phyloP scores from a whole-genome alignment of 495 filamentous ascomycete genomes.

The Talaromyces wortmannii region DNA sequence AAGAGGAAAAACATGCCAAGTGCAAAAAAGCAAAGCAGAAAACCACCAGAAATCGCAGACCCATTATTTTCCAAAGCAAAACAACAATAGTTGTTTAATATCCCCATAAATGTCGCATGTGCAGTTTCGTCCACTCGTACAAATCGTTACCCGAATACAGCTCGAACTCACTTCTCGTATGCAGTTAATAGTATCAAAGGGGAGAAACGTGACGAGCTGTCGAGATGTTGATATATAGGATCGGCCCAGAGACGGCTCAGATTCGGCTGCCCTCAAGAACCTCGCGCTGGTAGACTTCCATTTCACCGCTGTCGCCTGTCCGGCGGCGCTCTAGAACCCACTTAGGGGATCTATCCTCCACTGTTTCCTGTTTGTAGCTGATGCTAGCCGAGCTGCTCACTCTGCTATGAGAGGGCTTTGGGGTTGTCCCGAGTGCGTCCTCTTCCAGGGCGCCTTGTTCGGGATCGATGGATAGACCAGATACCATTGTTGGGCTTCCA shows the following conservation, averaged over 20 bases:
- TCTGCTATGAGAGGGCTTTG: conserved; percentile 14
- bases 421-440: background rate
- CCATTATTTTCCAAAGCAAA: background rate
- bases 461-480: background rate
- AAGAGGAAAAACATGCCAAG: background rate
- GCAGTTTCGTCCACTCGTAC: background rate
- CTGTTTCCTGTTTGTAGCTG: conserved; percentile 45
- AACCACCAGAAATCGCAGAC: background rate
- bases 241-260: background rate
- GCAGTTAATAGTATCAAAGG: no score
- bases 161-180: no score
- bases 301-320: conserved; percentile 43
- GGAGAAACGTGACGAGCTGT: no score
- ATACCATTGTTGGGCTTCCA: conserved; percentile 15
- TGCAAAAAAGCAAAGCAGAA: background rate
- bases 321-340: conserved; percentile 53
- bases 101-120: background rate
- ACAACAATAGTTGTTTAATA: background rate
- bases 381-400: conserved; percentile 43
- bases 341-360: conserved; percentile 36
- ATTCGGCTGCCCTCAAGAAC: conserved; percentile 14
- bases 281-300: conserved; percentile 35
- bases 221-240: no score
- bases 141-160: background rate
- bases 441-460: background rate